phyloP scores from a whole-genome alignment of 2,329 filamentous ascomycete genomes.

The Exserohilum rostratum region DNA sequence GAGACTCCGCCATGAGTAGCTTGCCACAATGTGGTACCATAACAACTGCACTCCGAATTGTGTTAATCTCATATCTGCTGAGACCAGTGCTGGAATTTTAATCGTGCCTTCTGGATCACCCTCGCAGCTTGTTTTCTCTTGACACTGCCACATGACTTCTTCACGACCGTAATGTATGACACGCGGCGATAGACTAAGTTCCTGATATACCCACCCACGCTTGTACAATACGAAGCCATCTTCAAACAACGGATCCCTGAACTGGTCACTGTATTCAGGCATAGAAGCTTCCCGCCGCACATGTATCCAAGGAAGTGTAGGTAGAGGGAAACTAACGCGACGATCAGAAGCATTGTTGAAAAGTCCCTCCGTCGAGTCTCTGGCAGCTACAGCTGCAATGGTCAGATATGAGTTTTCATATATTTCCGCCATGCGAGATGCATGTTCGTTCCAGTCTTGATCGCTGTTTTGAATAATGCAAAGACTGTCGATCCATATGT shows the following conservation, averaged over 20 bases:
- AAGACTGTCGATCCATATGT: constrained; percentile 7
- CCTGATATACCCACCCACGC: constrained; percentile 1
- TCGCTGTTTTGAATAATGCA: constrained; percentile 7
- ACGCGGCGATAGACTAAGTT: constrained; percentile 1
- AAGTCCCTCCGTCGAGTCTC: neutral
- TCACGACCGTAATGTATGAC: constrained; percentile 6
- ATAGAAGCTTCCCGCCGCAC: neutral
- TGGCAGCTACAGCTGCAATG: neutral
- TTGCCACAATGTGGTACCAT: neutral
- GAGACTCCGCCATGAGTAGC: neutral
- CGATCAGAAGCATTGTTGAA: neutral
- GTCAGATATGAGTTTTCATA: neutral
- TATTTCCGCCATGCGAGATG: constrained; percentile 1
- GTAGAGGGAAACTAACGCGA: neutral
- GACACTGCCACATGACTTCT: constrained; percentile 17
- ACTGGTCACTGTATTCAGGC: neutral
- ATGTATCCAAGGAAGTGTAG: neutral
- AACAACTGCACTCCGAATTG: neutral
- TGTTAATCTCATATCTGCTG: neutral
- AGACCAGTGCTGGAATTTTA: neutral
- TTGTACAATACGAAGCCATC: neutral
- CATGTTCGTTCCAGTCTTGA: constrained; percentile 2
- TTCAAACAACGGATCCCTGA: neutral
- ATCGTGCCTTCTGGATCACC: neutral
- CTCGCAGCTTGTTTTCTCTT: neutral